Percentiles rank a stretch among this genome's conserved stretches.
These are phyloP conservation scores for Phytophthora pini DNA, from an alignment of 352 stramenopile species.

Conservation along the genomic window DNA sequence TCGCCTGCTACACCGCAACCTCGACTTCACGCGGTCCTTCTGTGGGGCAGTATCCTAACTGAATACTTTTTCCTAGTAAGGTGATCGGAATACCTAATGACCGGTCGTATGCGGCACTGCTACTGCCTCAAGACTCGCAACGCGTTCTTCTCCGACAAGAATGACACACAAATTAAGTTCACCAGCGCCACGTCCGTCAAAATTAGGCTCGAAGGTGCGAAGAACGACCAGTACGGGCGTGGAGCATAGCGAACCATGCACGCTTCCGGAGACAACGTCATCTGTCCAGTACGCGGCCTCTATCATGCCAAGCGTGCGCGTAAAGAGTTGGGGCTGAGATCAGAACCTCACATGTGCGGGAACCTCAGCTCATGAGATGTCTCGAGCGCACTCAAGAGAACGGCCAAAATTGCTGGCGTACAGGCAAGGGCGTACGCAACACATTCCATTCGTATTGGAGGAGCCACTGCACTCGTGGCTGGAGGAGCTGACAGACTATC, in stretches of 20 bases:
- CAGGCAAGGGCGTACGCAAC: slow-evolving; percentile 3
- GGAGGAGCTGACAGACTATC: slow-evolving; percentile 15
- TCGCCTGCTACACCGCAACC: slow-evolving; percentile 8
- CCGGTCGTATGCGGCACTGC: neutral
- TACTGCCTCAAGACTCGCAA: slow-evolving; percentile 23
- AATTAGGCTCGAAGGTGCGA: slow-evolving; percentile 15
- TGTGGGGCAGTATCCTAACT: slow-evolving; percentile 17
- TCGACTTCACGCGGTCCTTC: slow-evolving; percentile 14
- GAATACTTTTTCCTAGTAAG: slow-evolving; percentile 25
- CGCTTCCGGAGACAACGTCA: slow-evolving; percentile 7
- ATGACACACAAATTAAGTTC: slow-evolving; percentile 4
- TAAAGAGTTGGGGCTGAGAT: neutral
- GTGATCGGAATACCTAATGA: slow-evolving; percentile 11
- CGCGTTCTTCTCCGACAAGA: slow-evolving; percentile 20
- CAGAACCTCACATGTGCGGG: slow-evolving; percentile 6
- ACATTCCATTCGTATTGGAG: slow-evolving; percentile 28
- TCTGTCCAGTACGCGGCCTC: slow-evolving; percentile 8
- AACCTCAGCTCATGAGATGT: slow-evolving; percentile 6
- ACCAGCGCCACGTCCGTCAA: neutral
- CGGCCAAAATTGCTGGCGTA: neutral
- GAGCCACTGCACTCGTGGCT: slow-evolving; percentile 11
- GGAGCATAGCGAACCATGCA: slow-evolving; percentile 19
- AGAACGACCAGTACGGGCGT: slow-evolving; percentile 26
- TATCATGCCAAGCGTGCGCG: slow-evolving; percentile 6
- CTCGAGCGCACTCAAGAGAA: slow-evolving; percentile 2